Percentiles rank a stretch among this genome's conserved stretches.
Evolutionary conservation across 2,329 filamentous ascomycete species (phyloP).

Genomic region (Trichoderma koningii): DNA sequence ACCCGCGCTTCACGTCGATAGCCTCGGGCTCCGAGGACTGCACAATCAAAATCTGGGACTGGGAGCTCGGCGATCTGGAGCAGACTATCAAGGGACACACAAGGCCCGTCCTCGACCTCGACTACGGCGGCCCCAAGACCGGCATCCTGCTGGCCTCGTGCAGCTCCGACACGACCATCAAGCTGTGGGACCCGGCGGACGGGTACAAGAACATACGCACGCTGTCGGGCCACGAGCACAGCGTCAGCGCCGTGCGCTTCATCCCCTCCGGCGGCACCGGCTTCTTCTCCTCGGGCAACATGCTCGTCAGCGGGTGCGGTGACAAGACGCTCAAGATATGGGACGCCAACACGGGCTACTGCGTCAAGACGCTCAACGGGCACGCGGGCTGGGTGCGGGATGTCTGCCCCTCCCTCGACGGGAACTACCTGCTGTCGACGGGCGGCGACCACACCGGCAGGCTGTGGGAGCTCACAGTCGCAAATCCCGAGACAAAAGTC

Average conservation of each 20-base stretch:
- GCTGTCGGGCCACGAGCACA: slow-evolving; percentile 88
- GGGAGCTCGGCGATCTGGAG: slow-evolving; percentile 89
- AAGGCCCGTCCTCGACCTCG: slow-evolving; percentile 81
- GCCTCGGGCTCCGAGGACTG: slow-evolving; percentile 92
- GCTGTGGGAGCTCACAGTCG: slow-evolving; percentile 77
- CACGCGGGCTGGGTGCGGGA: slow-evolving; percentile 92
- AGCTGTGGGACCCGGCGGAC: slow-evolving; percentile 88
- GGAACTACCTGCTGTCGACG: slow-evolving; percentile 78
- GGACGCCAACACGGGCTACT: slow-evolving; percentile 92
- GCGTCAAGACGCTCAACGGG: slow-evolving; percentile 83
- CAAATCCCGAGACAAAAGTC: slow-evolving; percentile 68
- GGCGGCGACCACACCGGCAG: slow-evolving; percentile 80
- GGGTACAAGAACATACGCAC: slow-evolving; percentile 96
- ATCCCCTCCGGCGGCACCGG: slow-evolving; percentile 81
- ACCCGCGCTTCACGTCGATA: slow-evolving; percentile 86
- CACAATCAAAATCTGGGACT: slow-evolving; percentile 97
- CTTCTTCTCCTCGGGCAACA: slow-evolving; percentile 73
- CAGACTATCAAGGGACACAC: slow-evolving; percentile 90
- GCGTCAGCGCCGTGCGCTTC: slow-evolving; percentile 84
- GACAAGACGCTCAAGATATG: slow-evolving; percentile 86
- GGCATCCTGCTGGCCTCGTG: slow-evolving; percentile 58
- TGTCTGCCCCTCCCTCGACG: slow-evolving; percentile 79
- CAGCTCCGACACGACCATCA: slow-evolving; percentile 88
- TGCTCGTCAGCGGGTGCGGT: slow-evolving; percentile 82
- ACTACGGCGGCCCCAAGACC: slow-evolving; percentile 80